phyloP scores from a whole-genome alignment of 306 rosid species.

The Neltuma alba region DNA sequence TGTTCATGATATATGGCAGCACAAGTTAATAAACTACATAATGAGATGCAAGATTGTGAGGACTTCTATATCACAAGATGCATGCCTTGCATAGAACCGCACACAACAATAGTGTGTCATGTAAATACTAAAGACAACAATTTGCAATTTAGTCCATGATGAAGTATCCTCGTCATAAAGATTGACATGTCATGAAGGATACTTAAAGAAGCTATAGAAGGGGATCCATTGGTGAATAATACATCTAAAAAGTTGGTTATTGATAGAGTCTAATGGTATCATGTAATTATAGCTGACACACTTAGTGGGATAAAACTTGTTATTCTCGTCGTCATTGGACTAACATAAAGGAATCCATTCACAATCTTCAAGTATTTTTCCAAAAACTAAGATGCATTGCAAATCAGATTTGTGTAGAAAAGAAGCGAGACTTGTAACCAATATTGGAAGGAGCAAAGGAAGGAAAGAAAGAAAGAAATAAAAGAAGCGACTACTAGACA shows the following conservation, averaged over 20 bases:
- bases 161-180: background rate
- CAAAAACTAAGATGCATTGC: background rate
- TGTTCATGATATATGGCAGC: constrained; percentile 8
- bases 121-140: background rate
- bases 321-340: background rate
- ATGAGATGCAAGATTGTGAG: constrained; percentile 9
- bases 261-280: background rate
- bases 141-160: background rate
- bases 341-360: background rate
- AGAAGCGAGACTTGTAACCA: background rate
- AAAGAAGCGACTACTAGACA: background rate
- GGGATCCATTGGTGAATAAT: background rate
- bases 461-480: no score
- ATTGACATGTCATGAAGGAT: background rate
- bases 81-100: background rate
- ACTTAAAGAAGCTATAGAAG: background rate
- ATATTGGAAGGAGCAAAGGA: background rate
- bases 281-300: background rate
- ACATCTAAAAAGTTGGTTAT: background rate
- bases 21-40: background rate
- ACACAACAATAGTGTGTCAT: background rate
- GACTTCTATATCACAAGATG: background rate
- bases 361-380: background rate
- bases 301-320: background rate
- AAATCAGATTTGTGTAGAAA: background rate